These are phyloP conservation scores for Mycena pura DNA, from an alignment of 768 basidiomycete species.

Conservation along the genomic window DNA sequence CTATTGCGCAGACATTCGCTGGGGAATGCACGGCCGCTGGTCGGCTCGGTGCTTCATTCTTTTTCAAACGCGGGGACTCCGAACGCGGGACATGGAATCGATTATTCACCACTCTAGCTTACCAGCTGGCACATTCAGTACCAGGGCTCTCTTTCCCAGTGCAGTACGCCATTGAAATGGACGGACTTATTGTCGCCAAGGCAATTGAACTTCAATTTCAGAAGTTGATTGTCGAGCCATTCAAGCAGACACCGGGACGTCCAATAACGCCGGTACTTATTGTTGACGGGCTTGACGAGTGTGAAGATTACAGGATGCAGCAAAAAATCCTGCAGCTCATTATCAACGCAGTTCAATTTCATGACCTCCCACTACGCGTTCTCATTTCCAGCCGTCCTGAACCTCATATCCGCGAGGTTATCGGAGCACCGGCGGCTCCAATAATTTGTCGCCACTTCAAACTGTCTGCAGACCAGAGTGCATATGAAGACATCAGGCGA, in stretches of 20 bases:
- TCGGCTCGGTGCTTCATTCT: conserved; percentile 39
- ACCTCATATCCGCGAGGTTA: background rate
- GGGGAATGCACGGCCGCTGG: conserved; percentile 15
- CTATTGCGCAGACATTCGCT: conserved; percentile 27
- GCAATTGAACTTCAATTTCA: conserved; percentile 22
- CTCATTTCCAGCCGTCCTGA: background rate
- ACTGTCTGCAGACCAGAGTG: background rate
- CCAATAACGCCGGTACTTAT: background rate
- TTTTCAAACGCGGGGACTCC: conserved; percentile 37
- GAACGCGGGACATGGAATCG: conserved; percentile 30
- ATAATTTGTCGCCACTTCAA: background rate
- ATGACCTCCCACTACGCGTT: background rate
- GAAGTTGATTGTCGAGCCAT: conserved; percentile 21
- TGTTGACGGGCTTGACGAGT: conserved; percentile 8
- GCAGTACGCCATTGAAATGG: conserved; percentile 10
- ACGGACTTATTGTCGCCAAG: conserved; percentile 22
- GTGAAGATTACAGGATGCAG: background rate
- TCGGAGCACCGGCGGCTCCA: background rate
- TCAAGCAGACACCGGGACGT: background rate
- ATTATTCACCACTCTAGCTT: conserved; percentile 37
- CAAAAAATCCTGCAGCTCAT: background rate
- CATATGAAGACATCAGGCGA: background rate
- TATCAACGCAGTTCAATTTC: background rate
- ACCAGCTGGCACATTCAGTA: conserved; percentile 28
- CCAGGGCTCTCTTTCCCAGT: conserved; percentile 9